Base-by-base conservation (phyloP, 176 grass and related monocot genomes). In the Olyra latifolia region DNA sequence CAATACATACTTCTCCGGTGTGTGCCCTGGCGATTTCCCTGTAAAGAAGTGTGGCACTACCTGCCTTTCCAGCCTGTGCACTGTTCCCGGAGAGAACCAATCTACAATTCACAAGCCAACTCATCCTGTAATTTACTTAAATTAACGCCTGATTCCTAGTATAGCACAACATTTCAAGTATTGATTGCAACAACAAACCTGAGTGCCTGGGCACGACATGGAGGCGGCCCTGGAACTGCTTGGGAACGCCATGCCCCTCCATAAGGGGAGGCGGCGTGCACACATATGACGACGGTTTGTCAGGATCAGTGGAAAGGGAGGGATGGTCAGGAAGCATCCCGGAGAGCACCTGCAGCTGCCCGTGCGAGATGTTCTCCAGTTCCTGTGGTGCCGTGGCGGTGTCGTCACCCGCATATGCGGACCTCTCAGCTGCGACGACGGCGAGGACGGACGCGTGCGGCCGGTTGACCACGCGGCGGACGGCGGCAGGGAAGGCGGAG, bases 21-120 rank as follows among this genome's bases (percentile, higher is more conserved):
- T 98, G 81, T 98, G 90, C 45, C 82, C 87, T 0, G 44, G 53
- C 0, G 92, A 95, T 27, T 98, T 95, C 14, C 96, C 88, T 12
- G 81, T 76, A 68, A 92, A 95, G 78, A 95, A 95, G 68, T 95
- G 93, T 1, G 89, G 89, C 10, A 95, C 95, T 15, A 93, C 96
- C 76, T 93, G 92, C 72, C 90, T 87, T 77, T 98, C 96, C 70
- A 98, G 69, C 78, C 92, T 92, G 68, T 98, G 86, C 32, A 98
- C 96, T 20, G 84, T 81, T 29, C 40, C 86, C 4, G 78, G 80
- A 22, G 90, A 86, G 78, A 98, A 95, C 96, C 92, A 98, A 78
- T 98, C 96, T 98, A 69, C 76, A 89, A 74, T 72, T 5, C 12
- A 58, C 63, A 68, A 67, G 84, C 7, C 46, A 28, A 17, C 27